These are phyloP conservation scores for Colletotrichum zoysiae DNA, from an alignment of 2,329 filamentous ascomycete species.

Conservation along the genomic window DNA sequence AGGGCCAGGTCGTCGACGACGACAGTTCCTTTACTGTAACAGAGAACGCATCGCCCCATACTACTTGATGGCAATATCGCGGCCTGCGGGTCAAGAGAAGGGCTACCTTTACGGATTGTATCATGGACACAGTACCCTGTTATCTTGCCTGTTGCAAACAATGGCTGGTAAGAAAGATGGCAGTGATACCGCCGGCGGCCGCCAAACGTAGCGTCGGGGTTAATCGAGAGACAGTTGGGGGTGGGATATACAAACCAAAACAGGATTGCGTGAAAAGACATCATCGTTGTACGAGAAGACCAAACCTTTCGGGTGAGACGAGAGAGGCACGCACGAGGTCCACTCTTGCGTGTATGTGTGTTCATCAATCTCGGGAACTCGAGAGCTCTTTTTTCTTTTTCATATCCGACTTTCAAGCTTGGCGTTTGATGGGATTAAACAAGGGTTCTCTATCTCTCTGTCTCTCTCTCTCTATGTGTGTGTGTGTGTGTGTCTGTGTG, in stretches of 20 bases:
- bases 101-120: conserved; percentile 34
- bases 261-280: not conserved
- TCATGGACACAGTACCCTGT: conserved; percentile 17
- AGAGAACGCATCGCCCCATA: not conserved
- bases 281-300: not conserved
- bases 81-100: not conserved
- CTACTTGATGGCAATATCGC: not conserved
- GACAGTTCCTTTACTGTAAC: conserved; percentile 8
- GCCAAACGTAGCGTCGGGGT: not conserved
- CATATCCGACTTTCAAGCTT: not conserved
- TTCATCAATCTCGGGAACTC: not conserved
- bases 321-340: not conserved
- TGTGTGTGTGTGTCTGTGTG: not conserved
- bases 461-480: too few relatives aligned
- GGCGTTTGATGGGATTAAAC: not conserved
- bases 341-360: too few relatives aligned
- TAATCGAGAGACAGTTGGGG: not conserved
- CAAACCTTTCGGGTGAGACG: not conserved
- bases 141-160: not conserved
- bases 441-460: not conserved
- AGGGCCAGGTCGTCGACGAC: conserved; percentile 3
- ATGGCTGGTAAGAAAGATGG: conserved; percentile 12
- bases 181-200: not conserved
- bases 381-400: not conserved
- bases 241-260: not conserved